Evolutionary conservation across 1,139 yeast species (phyloP).

Genomic region (Meyerozyma athensensis): DNA sequence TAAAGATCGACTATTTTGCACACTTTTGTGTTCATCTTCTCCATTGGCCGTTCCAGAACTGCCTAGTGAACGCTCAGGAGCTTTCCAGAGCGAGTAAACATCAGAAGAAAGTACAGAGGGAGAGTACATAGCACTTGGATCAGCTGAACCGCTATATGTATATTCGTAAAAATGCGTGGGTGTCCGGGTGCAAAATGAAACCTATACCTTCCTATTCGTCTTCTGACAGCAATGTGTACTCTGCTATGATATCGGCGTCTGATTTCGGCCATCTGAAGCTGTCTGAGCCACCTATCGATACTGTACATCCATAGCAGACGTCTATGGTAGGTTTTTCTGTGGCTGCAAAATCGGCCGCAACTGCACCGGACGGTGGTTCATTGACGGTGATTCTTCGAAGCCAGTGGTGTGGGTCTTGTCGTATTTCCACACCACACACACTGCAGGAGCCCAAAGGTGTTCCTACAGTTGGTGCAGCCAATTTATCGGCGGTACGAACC

Average conservation of each 20-base stretch:
- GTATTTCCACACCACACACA: conserved; percentile 48
- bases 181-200: background rate
- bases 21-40: conserved; percentile 1
- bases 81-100: background rate
- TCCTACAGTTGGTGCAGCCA: conserved; percentile 48
- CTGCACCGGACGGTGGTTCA: conserved; percentile 36
- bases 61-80: background rate
- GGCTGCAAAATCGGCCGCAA: background rate
- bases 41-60: background rate
- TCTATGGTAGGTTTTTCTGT: background rate
- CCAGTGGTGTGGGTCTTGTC: conserved; percentile 65
- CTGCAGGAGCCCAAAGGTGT: conserved; percentile 32
- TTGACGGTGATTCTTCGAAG: conserved; percentile 66
- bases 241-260: background rate
- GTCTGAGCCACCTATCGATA: conserved; percentile 43
- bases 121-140: conserved; percentile 1
- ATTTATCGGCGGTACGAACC: conserved; percentile 80
- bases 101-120: conserved; percentile 1
- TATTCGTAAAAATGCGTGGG: background rate
- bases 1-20: conserved; percentile 13
- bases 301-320: conserved; percentile 76
- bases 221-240: background rate
- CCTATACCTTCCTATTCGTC: no score
- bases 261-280: background rate
- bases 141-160: background rate